A percentile compares a stretch with the other conserved stretches of the same genome.
phyloP scores from a whole-genome alignment of 2,329 filamentous ascomycete genomes.

The Stromatinia cepivora region DNA sequence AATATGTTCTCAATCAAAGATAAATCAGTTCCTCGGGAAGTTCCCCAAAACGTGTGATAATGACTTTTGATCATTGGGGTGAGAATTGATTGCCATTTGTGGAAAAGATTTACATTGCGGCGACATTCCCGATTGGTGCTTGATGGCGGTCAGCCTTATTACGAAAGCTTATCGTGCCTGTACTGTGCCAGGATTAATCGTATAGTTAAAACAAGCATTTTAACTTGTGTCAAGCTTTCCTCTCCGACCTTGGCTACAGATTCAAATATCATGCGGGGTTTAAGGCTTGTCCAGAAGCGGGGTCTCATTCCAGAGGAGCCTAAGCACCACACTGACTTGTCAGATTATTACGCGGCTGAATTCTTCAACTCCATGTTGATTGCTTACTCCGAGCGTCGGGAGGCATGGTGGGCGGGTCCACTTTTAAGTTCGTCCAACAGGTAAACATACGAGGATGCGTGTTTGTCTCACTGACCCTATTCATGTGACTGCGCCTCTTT shows the following conservation, averaged over 20 bases:
- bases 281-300: background rate
- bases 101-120: background rate
- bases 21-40: background rate
- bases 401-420: background rate
- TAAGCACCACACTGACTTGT: background rate
- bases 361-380: background rate
- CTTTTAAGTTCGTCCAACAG: background rate
- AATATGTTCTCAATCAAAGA: background rate
- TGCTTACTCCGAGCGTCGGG: background rate
- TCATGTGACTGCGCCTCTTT: background rate
- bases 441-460: background rate
- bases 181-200: background rate
- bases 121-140: background rate
- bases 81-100: background rate
- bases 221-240: background rate
- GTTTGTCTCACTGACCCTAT: background rate
- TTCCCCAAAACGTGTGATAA: background rate
- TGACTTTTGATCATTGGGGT: background rate
- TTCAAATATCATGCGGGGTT: background rate
- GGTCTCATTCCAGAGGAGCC: background rate
- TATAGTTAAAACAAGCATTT: background rate
- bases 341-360: slow-evolving; percentile 1
- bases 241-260: background rate
- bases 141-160: background rate
- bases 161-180: background rate